Conservation (phyloP, 176 grass and related monocot species). For the Phoenix dactylifera region DNA sequence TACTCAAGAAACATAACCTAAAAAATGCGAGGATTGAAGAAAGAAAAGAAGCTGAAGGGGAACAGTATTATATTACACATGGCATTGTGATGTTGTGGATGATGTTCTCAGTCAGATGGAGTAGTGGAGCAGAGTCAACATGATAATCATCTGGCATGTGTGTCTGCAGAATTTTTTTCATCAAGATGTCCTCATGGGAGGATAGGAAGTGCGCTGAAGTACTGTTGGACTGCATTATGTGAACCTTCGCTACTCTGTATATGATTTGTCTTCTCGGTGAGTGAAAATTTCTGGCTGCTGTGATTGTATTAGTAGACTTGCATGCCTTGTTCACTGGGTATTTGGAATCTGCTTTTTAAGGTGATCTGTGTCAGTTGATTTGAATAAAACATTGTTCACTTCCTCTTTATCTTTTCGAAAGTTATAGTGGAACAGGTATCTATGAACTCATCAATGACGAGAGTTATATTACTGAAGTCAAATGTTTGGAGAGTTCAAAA, state of each 20-base stretch:
- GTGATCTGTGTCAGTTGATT: too few species aligned
- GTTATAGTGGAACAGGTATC: too few species aligned
- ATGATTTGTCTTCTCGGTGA: neutral
- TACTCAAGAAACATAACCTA: neutral
- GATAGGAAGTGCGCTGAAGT: neutral
- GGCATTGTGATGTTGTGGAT: constrained; percentile 2
- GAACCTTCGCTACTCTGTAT: neutral
- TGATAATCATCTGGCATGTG: constrained; percentile 11
- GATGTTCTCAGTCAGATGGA: constrained; percentile 18
- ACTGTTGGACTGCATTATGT: neutral
- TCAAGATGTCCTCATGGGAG: constrained; percentile 10
- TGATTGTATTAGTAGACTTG: neutral
- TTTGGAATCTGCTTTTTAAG: too few species aligned
- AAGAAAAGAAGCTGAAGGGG: constrained; percentile 9
- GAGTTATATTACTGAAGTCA: too few species aligned
- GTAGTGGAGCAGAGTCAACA: constrained; percentile 10
- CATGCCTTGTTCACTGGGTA: neutral
- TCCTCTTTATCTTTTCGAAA: too few species aligned
- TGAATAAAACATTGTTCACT: too few species aligned
- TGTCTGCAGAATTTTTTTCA: constrained; percentile 12
- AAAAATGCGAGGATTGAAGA: neutral
- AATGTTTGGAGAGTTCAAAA: too few species aligned
- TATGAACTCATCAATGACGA: too few species aligned
- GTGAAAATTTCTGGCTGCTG: neutral
- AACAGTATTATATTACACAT: constrained; percentile 6